phyloP scores from a whole-genome alignment of 2,329 filamentous ascomycete genomes.

The Nigrograna mackinnonii region DNA sequence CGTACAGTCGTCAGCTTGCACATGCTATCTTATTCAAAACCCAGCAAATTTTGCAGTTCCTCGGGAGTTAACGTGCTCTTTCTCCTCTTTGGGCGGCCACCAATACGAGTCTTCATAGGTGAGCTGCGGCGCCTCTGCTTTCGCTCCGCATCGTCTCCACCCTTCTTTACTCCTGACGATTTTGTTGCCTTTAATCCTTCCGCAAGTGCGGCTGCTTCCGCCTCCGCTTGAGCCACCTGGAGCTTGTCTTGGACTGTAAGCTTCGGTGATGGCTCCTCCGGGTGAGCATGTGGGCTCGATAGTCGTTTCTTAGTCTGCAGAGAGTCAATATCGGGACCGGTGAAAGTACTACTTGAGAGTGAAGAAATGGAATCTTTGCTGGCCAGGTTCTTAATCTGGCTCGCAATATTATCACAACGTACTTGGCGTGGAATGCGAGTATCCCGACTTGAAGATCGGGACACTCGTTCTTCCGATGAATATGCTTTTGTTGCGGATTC shows the following conservation, averaged over 20 bases:
- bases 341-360: not conserved
- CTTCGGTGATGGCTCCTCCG: slow-evolving; percentile 42
- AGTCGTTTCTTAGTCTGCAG: slow-evolving; percentile 40
- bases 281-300: slow-evolving; percentile 41
- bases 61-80: slow-evolving; percentile 76
- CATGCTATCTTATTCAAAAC: too few relatives aligned
- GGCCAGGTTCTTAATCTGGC: slow-evolving; percentile 24
- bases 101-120: slow-evolving; percentile 50
- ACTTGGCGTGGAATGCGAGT: slow-evolving; percentile 37
- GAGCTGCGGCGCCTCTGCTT: slow-evolving; percentile 24
- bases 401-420: slow-evolving; percentile 34
- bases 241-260: slow-evolving; percentile 53
- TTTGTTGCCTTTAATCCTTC: slow-evolving; percentile 16
- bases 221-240: slow-evolving; percentile 46
- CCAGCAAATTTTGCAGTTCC: slow-evolving; percentile 63
- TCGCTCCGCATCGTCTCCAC: slow-evolving; percentile 17
- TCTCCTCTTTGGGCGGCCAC: slow-evolving; percentile 64
- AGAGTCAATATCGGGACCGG: slow-evolving; percentile 23
- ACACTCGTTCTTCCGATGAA: slow-evolving; percentile 20
- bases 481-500: slow-evolving; percentile 18
- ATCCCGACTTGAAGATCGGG: slow-evolving; percentile 24
- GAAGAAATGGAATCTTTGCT: slow-evolving; percentile 24
- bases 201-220: slow-evolving; percentile 45
- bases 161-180: slow-evolving; percentile 13
- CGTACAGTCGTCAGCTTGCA: too few relatives aligned